Percentiles rank a stretch among this genome's conserved stretches.
These are phyloP conservation scores for Didymella glomerata DNA, from an alignment of 2,329 filamentous ascomycete genomes.

Conservation along the genomic window DNA sequence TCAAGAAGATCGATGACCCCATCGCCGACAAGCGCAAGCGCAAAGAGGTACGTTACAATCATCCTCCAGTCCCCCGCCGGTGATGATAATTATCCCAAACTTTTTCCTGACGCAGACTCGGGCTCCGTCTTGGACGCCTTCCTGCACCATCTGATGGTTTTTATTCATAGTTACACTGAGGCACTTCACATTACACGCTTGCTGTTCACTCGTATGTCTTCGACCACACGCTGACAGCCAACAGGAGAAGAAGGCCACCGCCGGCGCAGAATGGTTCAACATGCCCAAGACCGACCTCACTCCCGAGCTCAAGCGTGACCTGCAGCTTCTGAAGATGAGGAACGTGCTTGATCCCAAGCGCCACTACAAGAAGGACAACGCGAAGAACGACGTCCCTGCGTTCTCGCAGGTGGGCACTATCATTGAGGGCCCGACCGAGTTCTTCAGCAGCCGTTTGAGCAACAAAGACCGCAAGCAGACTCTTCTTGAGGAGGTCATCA, in stretches of 20 bases:
- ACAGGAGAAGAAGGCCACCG: conserved; percentile 69
- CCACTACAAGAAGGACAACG: conserved; percentile 86
- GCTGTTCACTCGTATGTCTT: conserved; percentile 18
- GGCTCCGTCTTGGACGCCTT: conserved; percentile 82
- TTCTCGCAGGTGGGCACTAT: conserved; percentile 91
- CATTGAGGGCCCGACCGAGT: conserved; percentile 88
- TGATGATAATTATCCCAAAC: conserved; percentile 82
- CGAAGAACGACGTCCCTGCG: conserved; percentile 75
- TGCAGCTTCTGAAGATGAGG: conserved; percentile 89
- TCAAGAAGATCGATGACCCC: conserved; percentile 64
- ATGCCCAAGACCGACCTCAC: conserved; percentile 86
- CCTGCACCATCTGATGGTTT: conserved; percentile 73
- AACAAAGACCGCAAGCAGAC: conserved; percentile 90
- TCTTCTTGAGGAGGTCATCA: conserved; percentile 84
- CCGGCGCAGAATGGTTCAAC: conserved; percentile 86
- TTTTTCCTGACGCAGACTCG: conserved; percentile 73
- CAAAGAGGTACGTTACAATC: conserved; percentile 60
- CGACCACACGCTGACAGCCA: conserved; percentile 33
- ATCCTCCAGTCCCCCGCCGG: conserved; percentile 50
- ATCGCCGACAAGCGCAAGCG: conserved; percentile 57
- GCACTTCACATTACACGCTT: conserved; percentile 31
- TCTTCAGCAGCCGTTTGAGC: conserved; percentile 78
- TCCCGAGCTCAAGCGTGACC: conserved; percentile 83
- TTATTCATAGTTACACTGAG: conserved; percentile 82
- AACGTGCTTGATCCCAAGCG: conserved; percentile 87